Conservation (phyloP, 2,329 filamentous ascomycete species). For the Huntiella savannae region DNA sequence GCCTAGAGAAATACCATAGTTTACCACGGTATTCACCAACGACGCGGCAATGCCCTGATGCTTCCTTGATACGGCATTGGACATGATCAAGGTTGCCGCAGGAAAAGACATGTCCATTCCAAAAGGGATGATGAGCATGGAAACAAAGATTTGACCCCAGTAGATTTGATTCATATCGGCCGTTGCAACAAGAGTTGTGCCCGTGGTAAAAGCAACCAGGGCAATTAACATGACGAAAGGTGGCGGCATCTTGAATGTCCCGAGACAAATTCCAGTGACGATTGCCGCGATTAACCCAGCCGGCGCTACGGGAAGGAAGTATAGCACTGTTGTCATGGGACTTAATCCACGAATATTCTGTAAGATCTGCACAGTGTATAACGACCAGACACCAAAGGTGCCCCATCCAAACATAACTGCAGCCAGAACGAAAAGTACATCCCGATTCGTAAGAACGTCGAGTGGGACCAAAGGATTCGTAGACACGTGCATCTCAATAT, state of each 20-base stretch:
- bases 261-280: constrained; percentile 24
- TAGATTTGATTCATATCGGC: constrained; percentile 37
- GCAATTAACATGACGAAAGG: constrained; percentile 26
- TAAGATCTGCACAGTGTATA: constrained; percentile 31
- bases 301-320: constrained; percentile 26
- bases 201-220: constrained; percentile 24
- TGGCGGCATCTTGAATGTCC: constrained; percentile 19
- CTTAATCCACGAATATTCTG: constrained; percentile 23
- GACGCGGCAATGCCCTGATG: constrained; percentile 30
- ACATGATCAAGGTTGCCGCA: constrained; percentile 39
- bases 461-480: constrained; percentile 36
- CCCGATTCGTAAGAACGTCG: constrained; percentile 23
- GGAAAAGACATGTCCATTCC: constrained; percentile 52
- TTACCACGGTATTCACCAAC: constrained; percentile 44
- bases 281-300: constrained; percentile 27
- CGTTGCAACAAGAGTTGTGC: constrained; percentile 25
- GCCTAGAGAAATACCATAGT: constrained; percentile 48
- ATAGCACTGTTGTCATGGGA: constrained; percentile 26
- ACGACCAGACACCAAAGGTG: constrained; percentile 34
- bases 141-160: constrained; percentile 44
- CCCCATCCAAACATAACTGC: constrained; percentile 35
- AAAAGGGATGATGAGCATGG: constrained; percentile 36
- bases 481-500: constrained; percentile 29
- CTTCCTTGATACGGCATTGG: constrained; percentile 27
- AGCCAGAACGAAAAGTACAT: constrained; percentile 24